A percentile compares a stretch with the other conserved stretches of the same genome.
phyloP scores from a whole-genome alignment of 2,329 filamentous ascomycete genomes.

The Calonectria leucothoes region DNA sequence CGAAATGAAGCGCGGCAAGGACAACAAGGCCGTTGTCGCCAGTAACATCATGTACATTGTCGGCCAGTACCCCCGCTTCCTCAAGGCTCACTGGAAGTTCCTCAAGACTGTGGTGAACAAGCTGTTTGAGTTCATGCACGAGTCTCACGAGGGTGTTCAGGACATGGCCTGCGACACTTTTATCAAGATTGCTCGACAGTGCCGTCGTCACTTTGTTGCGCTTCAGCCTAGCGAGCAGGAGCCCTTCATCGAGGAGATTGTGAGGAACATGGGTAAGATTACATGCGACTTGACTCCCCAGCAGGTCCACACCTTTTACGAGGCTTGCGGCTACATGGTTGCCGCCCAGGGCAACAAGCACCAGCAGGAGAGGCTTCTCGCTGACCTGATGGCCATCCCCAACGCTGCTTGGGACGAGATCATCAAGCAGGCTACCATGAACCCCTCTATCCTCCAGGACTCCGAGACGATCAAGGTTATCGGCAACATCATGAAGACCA shows the following conservation, averaged over 20 bases:
- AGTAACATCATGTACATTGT: constrained; percentile 99
- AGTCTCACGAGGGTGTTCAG: constrained; percentile 98
- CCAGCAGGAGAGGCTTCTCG: constrained; percentile 90
- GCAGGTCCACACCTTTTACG: constrained; percentile 98
- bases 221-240: constrained; percentile 94
- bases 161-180: constrained; percentile 99
- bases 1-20: constrained; percentile 99
- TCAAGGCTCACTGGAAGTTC: constrained; percentile 99
- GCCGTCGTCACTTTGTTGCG: constrained; percentile 95
- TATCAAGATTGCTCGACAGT: constrained; percentile 99
- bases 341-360: constrained; percentile 96
- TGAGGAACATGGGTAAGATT: constrained; percentile 94
- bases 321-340: constrained; percentile 99
- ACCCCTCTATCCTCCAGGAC: constrained; percentile 90
- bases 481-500: constrained; percentile 99
- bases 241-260: constrained; percentile 98
- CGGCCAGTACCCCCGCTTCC: constrained; percentile 95
- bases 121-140: constrained; percentile 99
- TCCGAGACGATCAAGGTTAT: constrained; percentile 97
- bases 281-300: constrained; percentile 95
- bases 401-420: constrained; percentile 97
- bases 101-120: constrained; percentile 99
- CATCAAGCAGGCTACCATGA: constrained; percentile 85
- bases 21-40: constrained; percentile 99
- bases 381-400: constrained; percentile 92